Base-by-base conservation (phyloP, 768 basidiomycete genomes). In the Leucocoprinus sp. region DNA sequence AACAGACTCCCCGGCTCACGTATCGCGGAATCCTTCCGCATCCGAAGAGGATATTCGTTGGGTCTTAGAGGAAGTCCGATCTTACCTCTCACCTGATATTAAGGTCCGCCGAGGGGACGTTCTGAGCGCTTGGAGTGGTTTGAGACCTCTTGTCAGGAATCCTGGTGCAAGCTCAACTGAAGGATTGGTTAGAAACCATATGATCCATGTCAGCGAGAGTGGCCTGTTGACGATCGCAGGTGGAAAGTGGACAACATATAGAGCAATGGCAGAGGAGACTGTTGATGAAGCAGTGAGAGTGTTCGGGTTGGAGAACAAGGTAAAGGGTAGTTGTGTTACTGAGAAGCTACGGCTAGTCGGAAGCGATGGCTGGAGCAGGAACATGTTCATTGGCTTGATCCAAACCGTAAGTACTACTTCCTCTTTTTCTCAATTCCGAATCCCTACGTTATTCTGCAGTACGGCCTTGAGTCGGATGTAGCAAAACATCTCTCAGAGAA, bases 171-270 rank as follows among this genome's bases (percentile, higher is more conserved):
- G 61, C 40, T 82, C 78, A 27, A 96, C 93, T 14, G 82, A 93
- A 64, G 84, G 84, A 0, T 67, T 99, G 42, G 95, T 99, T 15
- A 68, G 95, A 57, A 97, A 84, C 59, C 95, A 98, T 66, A 76
- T 99, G 75, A 86, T 96, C 52, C 75, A 92, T 58, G 79, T 91
- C 26, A 79, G 76, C 33, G 74, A 76, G 37, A 79, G 79, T 50
- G 92, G 93, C 14, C 68, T 99, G 55, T 64, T 99, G 50, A 97
- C 93, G 22, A 92, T 97, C 55, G 92, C 90, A 2, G 95, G 95
- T 14, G 95, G 95, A 4, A 99, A 99, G 64, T 99, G 95, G 95
- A 99, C 95, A 49, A 97, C 95, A 38, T 99, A 97, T 67, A 71
- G 88, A 39, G 83, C 82, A 24, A 96, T 98, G 95, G 92, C 95